These are phyloP conservation scores for Sanguinoderma infundibulare DNA, from an alignment of 1,284 basidiomycete genomes.

Conservation along the genomic window DNA sequence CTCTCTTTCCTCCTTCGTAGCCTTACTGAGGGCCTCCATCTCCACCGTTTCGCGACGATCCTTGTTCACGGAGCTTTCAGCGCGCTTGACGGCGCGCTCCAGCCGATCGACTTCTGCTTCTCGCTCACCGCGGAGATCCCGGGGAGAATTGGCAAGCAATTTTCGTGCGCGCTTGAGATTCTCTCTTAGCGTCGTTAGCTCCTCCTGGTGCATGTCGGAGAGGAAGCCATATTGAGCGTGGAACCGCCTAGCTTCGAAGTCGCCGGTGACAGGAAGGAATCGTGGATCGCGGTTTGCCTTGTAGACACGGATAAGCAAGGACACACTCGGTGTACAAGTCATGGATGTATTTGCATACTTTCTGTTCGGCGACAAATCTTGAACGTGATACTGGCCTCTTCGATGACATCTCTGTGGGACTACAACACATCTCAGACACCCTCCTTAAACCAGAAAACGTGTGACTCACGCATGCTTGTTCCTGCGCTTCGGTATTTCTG, in stretches of 20 bases:
- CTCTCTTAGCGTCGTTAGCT: slow-evolving; percentile 70
- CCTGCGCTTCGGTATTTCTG: slow-evolving; percentile 62
- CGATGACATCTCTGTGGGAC: slow-evolving; percentile 84
- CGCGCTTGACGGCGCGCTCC: slow-evolving; percentile 79
- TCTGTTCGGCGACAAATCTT: slow-evolving; percentile 76
- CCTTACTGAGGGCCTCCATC: slow-evolving; percentile 62
- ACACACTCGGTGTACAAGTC: not conserved
- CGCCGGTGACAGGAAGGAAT: slow-evolving; percentile 81
- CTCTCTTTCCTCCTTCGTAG: slow-evolving; percentile 72
- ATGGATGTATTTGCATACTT: slow-evolving; percentile 57
- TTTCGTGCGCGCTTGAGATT: slow-evolving; percentile 74
- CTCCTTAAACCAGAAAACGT: not conserved
- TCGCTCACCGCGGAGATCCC: slow-evolving; percentile 64
- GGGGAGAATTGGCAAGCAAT: slow-evolving; percentile 67
- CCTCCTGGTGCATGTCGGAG: slow-evolving; percentile 66
- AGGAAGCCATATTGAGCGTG: slow-evolving; percentile 83
- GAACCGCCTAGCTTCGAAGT: slow-evolving; percentile 73
- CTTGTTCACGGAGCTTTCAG: slow-evolving; percentile 80
- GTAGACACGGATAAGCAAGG: not conserved
- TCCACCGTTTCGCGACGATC: slow-evolving; percentile 76
- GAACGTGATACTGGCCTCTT: slow-evolving; percentile 86
- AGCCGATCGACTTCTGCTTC: slow-evolving; percentile 76
- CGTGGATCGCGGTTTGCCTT: slow-evolving; percentile 89
- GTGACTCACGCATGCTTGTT: slow-evolving; percentile 88
- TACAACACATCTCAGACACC: slow-evolving; percentile 36